Base-by-base conservation (phyloP, 2,329 filamentous ascomycete genomes). In the Diaporthe caulivora region DNA sequence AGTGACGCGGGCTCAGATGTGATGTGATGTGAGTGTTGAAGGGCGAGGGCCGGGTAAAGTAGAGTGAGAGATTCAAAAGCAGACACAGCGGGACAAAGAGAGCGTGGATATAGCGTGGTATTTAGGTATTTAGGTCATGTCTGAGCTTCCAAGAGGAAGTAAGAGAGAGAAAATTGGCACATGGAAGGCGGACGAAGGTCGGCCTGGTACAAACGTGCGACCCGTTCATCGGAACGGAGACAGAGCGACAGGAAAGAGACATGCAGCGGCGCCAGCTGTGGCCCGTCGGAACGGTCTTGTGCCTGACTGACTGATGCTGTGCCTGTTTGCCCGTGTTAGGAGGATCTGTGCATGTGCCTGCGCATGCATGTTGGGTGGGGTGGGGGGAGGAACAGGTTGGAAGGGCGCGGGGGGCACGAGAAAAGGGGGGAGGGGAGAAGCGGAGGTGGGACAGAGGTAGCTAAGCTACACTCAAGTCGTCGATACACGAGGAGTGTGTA, bases 281-380 rank as follows among this genome's bases (percentile, higher is more conserved):
- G 44, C 62, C 62, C 44, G 51, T n/a, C 62, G 31, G 21, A 15
- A 31, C 24, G 44, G 62, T 65, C 13, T 44, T 51, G 62, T 65
- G 44, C 62, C 44, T 60, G 57, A 18, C 37, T 54, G 51, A 26
- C 21, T 24, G 51, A 29, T 60, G 57, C 24, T 44, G 37, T 60
- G 57, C 26, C 26, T 51, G 49, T 55, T 15, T 51, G 9, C 21
- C 44, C 21, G 17, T 26, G 49, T 24, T 21, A 8, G 17, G 3
- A 18, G 53, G n/a, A n/a, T 24, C 10, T 47, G 58, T 18, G 37
- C 37, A 34, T 60, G 37, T 60, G 34, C n/a, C 21, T 40, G 24
- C n/a, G 31, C 34, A 11, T 24, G 26, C 34, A 34, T 9, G 34
- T 34, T 34, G 34, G 5, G 34, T 34, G 34, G 34, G 21, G 24